These are phyloP conservation scores for Melampsora americana DNA, from an alignment of 1,284 basidiomycete genomes.

Conservation along the genomic window DNA sequence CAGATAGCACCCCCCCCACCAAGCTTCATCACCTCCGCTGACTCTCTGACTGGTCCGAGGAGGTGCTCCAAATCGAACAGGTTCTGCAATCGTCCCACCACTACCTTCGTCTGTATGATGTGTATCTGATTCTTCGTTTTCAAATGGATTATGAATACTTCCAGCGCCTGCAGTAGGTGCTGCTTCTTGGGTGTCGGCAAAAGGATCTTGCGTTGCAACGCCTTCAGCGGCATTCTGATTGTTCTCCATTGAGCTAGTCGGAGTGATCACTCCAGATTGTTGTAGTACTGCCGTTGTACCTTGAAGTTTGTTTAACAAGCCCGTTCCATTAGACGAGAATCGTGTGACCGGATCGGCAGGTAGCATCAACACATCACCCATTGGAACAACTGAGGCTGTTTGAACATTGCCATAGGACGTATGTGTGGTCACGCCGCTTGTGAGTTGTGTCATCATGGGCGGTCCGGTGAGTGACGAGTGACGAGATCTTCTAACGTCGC, in stretches of 20 bases:
- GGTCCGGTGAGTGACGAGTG: neutral
- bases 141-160: slow-evolving; percentile 9
- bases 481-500: neutral
- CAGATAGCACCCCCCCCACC: too few relatives aligned
- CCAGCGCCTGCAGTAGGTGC: neutral
- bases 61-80: too few relatives aligned
- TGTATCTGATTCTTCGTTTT: neutral
- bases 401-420: neutral
- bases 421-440: neutral
- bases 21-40: too few relatives aligned
- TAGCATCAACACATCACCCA: neutral
- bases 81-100: too few relatives aligned
- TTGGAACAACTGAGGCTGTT: neutral
- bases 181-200: too few relatives aligned
- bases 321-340: neutral
- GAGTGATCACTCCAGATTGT: neutral
- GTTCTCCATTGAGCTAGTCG: neutral
- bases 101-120: too few relatives aligned
- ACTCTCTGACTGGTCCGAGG: too few relatives aligned
- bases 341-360: slow-evolving; percentile 10
- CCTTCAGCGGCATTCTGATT: too few relatives aligned
- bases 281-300: slow-evolving; percentile 10
- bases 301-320: neutral
- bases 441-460: neutral
- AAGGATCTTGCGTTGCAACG: too few relatives aligned